phyloP scores from a whole-genome alignment of 2,329 filamentous ascomycete species.

The Phaeosphaeria sp. region DNA sequence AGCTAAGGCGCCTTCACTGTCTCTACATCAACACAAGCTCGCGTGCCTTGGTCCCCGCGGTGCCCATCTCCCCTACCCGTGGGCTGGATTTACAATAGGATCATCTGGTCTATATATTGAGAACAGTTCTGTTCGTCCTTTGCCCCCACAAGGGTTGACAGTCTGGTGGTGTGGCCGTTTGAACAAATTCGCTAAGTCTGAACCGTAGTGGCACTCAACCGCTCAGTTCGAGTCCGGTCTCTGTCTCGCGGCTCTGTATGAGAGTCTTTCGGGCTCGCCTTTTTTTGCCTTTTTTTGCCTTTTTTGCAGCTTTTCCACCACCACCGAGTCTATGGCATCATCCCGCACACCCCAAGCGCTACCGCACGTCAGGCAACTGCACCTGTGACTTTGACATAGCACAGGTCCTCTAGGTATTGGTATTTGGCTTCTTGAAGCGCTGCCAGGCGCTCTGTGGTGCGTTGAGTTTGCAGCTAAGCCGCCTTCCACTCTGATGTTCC shows the following conservation, averaged over 20 bases:
- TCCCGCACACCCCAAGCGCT: no score
- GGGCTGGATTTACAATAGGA: neutral
- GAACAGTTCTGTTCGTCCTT: neutral
- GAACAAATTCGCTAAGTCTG: neutral
- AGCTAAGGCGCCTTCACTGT: neutral
- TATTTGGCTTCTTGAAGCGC: neutral
- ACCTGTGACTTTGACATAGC: neutral
- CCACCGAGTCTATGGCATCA: no score
- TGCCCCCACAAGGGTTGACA: neutral
- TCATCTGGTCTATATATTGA: neutral
- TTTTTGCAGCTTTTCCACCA: neutral
- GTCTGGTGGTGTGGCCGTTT: neutral
- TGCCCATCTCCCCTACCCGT: neutral
- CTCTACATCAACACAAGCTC: neutral
- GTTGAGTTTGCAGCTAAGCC: neutral
- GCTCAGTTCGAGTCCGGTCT: no score
- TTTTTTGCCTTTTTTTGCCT: neutral
- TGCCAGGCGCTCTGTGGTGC: neutral
- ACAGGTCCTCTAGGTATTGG: neutral
- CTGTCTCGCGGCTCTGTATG: no score
- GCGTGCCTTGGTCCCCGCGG: neutral
- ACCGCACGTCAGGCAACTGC: neutral
- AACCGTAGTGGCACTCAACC: neutral
- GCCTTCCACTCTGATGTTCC: neutral
- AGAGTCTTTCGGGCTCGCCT: neutral